Base-by-base conservation (phyloP, 1,139 yeast species). In the Candida sojae region DNA sequence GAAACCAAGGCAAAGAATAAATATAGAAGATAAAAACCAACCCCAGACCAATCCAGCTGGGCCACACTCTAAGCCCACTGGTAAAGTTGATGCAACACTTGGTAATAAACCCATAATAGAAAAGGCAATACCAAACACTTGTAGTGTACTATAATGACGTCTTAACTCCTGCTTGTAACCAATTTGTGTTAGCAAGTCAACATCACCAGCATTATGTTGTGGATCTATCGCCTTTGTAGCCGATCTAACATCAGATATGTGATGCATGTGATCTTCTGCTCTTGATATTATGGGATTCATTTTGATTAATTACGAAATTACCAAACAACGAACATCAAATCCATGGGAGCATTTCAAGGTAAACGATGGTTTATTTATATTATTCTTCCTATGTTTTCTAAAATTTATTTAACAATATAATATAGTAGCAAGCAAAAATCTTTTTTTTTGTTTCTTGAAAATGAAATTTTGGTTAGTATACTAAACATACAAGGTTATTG, bases 21-120 rank as follows among this genome's bases (percentile, higher is more conserved):
- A 84, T 45, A 75, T 52, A n/a, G 81, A 79, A 40, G 84, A 79
- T 45, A 77, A 70, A 48, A 84, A 73, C 89, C 90, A 86, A 47
- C 90, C 88, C 89, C 90, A 86, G 13, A 83, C 79, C 23, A 82
- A 72, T 4, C 86, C 63, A 29, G 68, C 62, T 8, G 74, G 64
- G 7, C 80, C 80, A 7, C 66, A 82, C 21, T 77, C 68, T 46
- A 76, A 68, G 3, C 70, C 70, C 17, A 52, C 53, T 12, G 60
- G 60, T 5, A 75, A 54, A 29, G 68, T 61, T 0, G 79, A 72
- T 0, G 77, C 67, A 48, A 78, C 71, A 29, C 77, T 70, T 82
- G 55, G 82, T 26, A 78, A 61, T 38, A 79, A 61, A 3, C 82
- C 82, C 83, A 79, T 79, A 49, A 79, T 78, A 17, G 79, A 71